Evolutionary conservation across 306 rosid species (phyloP).

Genomic region (Prinsepia uniflora): DNA sequence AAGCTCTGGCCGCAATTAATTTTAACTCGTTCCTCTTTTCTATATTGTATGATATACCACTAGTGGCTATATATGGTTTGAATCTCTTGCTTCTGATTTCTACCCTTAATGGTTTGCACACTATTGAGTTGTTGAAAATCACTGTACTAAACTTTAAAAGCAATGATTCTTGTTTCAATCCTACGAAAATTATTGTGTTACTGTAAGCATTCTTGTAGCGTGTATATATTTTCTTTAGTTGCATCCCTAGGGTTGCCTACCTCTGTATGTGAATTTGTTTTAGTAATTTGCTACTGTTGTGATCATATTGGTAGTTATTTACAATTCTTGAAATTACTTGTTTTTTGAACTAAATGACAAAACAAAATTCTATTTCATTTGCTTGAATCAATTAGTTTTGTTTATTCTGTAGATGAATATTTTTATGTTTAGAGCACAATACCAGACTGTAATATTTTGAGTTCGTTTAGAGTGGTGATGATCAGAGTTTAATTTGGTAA

Average conservation of each 20-base stretch:
- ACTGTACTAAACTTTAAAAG: too few relatives aligned
- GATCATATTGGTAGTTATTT: neutral
- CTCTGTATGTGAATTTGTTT: slow-evolving; percentile 56
- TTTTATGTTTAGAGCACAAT: neutral
- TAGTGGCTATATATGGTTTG: neutral
- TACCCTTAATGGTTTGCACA: neutral
- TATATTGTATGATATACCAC: neutral
- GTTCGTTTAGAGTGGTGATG: neutral
- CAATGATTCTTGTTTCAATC: neutral
- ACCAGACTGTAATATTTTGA: neutral
- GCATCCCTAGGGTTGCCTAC: slow-evolving; percentile 74
- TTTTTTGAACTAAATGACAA: neutral
- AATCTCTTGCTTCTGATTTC: neutral
- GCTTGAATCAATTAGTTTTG: neutral
- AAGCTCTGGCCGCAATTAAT: slow-evolving; percentile 30
- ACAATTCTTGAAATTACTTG: neutral
- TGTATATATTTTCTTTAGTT: neutral
- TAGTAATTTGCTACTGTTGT: neutral
- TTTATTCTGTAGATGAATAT: neutral
- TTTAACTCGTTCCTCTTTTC: neutral
- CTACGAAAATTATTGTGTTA: neutral
- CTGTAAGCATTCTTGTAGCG: neutral
- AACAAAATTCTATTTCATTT: neutral
- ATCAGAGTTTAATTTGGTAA: neutral
- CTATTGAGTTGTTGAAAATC: neutral